phyloP scores from a whole-genome alignment of 371 early-diverging fungal species.

The Lichtheimia ramosa region DNA sequence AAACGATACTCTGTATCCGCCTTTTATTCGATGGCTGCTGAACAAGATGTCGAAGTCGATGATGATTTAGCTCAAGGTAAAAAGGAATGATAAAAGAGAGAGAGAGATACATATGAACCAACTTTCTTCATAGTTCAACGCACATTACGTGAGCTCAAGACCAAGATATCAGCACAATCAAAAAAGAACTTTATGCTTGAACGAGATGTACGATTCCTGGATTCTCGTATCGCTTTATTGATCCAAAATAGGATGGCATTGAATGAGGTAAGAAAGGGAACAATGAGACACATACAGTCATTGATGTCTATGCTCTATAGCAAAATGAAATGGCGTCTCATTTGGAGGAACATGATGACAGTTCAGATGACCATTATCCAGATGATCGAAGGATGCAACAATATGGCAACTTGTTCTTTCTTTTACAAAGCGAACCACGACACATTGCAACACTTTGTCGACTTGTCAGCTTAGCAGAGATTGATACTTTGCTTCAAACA shows the following conservation, averaged over 20 bases:
- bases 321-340: constrained; percentile 81
- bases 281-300: background rate
- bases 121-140: constrained; percentile 68
- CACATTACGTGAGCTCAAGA: constrained; percentile 82
- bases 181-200: constrained; percentile 95
- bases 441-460: constrained; percentile 89
- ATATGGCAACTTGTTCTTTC: constrained; percentile 91
- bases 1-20: constrained; percentile 89
- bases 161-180: constrained; percentile 87
- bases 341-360: constrained; percentile 74
- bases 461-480: constrained; percentile 82
- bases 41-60: constrained; percentile 91
- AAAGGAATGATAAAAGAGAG: background rate
- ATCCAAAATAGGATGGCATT: constrained; percentile 95
- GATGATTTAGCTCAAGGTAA: constrained; percentile 83
- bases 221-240: constrained; percentile 88
- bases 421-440: constrained; percentile 91
- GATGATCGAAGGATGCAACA: constrained; percentile 84
- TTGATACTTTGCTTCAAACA: constrained; percentile 90
- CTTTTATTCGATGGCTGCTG: constrained; percentile 92
- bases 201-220: constrained; percentile 93
- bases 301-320: constrained; percentile 26
- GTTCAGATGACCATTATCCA: constrained; percentile 68
- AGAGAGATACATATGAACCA: background rate
- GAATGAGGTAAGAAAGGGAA: constrained; percentile 59